A percentile compares a stretch with the other conserved stretches of the same genome.
Evolutionary conservation across 2,329 filamentous ascomycete species (phyloP).

Genomic region (Tricladium varicosporioides): DNA sequence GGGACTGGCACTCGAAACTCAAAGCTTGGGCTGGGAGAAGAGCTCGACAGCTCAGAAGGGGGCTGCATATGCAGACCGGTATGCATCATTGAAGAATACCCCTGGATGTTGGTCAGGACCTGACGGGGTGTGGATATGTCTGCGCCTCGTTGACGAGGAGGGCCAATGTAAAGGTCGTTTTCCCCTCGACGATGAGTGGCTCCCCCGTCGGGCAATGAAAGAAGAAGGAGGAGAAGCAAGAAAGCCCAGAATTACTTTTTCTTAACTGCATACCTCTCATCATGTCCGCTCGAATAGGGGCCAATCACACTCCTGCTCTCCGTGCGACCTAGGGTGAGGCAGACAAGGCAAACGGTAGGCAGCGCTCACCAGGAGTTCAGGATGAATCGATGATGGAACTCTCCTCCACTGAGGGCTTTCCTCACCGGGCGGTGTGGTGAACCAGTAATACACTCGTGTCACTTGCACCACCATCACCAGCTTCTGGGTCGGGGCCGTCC

Average conservation of each 20-base stretch:
- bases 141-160: constrained; percentile 12
- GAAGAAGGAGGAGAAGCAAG: neutral
- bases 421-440: neutral
- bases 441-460: neutral
- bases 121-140: constrained; percentile 1
- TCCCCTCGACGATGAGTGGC: neutral
- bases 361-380: constrained; percentile 8
- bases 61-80: constrained; percentile 10
- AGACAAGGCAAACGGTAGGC: constrained; percentile 22
- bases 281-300: neutral
- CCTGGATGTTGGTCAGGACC: constrained; percentile 3
- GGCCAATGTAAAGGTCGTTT: neutral
- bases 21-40: neutral
- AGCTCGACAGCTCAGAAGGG: constrained; percentile 5
- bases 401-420: neutral
- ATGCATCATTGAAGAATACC: neutral
- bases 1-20: constrained; percentile 1
- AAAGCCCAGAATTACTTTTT: constrained; percentile 5
- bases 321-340: constrained; percentile 9
- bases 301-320: neutral
- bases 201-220: constrained; percentile 6
- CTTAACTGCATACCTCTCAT: neutral
- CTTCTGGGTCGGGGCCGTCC: too few relatives aligned
- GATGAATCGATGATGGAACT: too few relatives aligned
- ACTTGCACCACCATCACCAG: neutral